Base-by-base conservation (phyloP, 345 rosid genomes). In the Chamaenerion angustifolium region DNA sequence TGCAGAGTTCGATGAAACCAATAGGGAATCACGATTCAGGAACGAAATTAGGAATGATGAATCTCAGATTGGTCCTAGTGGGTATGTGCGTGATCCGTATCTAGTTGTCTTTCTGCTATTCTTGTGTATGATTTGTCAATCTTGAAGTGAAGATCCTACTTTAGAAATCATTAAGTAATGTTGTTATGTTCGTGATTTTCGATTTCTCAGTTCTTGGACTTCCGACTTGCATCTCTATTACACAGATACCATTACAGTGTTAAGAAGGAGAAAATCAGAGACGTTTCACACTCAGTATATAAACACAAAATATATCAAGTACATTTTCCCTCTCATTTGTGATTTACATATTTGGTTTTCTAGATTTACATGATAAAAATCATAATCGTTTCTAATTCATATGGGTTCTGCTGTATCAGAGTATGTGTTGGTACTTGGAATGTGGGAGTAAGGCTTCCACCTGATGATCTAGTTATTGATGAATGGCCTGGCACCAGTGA, bases 391-490 rank as follows among this genome's bases (percentile, higher is more conserved):
- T 45, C 2, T 43, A 55, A 45, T 56, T 7, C 46, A 21, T 50
- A 12, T 43, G 0, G 37, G 16, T 51, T 37, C 48, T n/a, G 45
- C 12, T 35, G 15, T 56, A 41, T 12, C 45, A 89, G 98, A 68
- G 65, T 89, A 57, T 60, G 77, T 17, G 83, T 71, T 59, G 86
- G 86, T 49, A 90, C 98, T 15, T 90, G 98, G 98, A 90, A 90
- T 67, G 98, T 81, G 46, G 98, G 82, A 63, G 95, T 92, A 53
- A 76, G 61, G 60, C 63, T 80, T 57, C 98, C 98, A 46, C 77
- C 88, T 0, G 83, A 81, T 57, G 94, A 83, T 65, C 81, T 86
- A 13, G 94, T 74, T 67, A 79, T 90, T 42, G 95, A 90, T 66
- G 92, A 81, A 15, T 90, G 94, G 98, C 76, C 86, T 27, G 76